phyloP scores from a whole-genome alignment of 176 grass and related monocot species.

The Oryza brachyantha region DNA sequence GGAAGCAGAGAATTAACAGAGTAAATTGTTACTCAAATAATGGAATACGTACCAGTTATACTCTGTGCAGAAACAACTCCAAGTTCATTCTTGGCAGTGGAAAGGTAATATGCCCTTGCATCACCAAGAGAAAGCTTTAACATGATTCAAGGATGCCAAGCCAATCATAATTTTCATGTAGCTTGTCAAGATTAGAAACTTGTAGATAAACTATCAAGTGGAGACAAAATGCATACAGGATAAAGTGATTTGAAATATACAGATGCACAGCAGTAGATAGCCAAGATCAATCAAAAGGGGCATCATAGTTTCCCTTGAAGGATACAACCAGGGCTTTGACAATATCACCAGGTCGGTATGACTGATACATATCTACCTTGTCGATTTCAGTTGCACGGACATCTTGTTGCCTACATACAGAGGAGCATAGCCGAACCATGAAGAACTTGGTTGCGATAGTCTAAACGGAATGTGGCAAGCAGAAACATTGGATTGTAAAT shows the following conservation, averaged over 20 bases:
- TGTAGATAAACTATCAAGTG: background rate
- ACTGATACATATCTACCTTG: conserved; percentile 96
- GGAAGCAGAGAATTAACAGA: background rate
- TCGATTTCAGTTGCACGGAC: conserved; percentile 98
- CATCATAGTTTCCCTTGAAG: conserved; percentile 1
- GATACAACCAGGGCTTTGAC: conserved; percentile 56
- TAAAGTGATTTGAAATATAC: background rate
- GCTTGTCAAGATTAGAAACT: background rate
- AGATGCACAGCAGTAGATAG: background rate
- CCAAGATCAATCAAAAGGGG: background rate
- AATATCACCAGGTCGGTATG: conserved; percentile 63
- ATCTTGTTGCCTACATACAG: conserved; percentile 83
- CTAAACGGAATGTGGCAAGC: background rate
- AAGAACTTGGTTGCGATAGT: background rate
- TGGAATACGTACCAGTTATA: conserved; percentile 59
- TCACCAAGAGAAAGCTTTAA: conserved; percentile 91
- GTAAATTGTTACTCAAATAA: background rate
- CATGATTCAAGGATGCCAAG: conserved; percentile 50
- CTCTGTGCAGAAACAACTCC: conserved; percentile 96
- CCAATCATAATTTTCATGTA: conserved; percentile 12
- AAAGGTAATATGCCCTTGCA: conserved; percentile 98
- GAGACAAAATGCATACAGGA: background rate
- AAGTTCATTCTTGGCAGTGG: conserved; percentile 88
- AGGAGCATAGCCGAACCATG: background rate
- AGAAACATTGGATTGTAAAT: background rate